These are phyloP conservation scores for Vaccinium macrocarpon DNA, from an alignment of 148 eudicot genomes.

Conservation along the genomic window DNA sequence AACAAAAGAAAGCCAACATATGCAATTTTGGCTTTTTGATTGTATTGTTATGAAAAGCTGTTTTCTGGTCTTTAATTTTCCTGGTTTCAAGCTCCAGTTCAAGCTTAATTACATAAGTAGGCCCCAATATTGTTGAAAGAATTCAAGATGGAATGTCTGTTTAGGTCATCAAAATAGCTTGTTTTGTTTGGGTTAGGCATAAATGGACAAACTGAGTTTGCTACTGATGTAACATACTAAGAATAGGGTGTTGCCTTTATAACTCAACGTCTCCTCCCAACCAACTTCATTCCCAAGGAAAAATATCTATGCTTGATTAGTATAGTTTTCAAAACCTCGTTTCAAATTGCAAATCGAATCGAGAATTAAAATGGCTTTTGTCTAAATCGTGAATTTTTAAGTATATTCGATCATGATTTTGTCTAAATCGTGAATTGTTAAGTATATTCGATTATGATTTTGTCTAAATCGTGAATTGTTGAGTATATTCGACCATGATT, in stretches of 20 bases:
- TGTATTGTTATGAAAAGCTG: not conserved
- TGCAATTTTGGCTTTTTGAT: constrained; percentile 28
- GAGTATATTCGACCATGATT: too few relatives aligned
- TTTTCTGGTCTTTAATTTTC: constrained; percentile 11
- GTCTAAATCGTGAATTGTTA: too few relatives aligned
- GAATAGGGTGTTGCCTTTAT: not conserved
- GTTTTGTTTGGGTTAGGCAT: constrained; percentile 1
- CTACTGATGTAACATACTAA: not conserved
- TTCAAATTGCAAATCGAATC: too few relatives aligned
- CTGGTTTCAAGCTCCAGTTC: constrained; percentile 28
- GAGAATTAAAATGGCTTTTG: too few relatives aligned
- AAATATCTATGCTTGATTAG: too few relatives aligned
- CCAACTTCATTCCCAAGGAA: too few relatives aligned
- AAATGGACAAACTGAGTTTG: not conserved
- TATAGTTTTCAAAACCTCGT: too few relatives aligned
- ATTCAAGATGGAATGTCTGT: not conserved
- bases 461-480: too few relatives aligned
- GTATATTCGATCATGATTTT: too few relatives aligned
- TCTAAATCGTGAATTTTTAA: too few relatives aligned
- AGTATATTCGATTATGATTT: too few relatives aligned
- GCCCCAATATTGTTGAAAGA: not conserved
- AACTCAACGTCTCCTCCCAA: not conserved
- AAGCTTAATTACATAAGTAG: not conserved
- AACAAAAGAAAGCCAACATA: constrained; percentile 28
- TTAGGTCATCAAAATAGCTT: not conserved